phyloP scores from a whole-genome alignment of 164 flowering plant species.

The Aristolochia contorta region DNA sequence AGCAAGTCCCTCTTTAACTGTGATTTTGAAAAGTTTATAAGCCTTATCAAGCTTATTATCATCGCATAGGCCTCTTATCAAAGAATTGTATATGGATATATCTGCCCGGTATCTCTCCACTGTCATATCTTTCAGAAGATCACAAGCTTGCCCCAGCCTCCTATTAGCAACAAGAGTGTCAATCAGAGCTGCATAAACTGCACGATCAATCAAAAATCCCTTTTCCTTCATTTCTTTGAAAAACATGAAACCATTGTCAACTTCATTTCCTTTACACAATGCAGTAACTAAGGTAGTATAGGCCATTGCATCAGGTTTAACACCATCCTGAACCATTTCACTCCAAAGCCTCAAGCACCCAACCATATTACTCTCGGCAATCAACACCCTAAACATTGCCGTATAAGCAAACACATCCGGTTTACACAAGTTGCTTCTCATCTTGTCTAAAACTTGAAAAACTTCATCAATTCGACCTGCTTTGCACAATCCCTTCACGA shows the following conservation, averaged over 20 bases:
- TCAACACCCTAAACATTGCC: slow-evolving; percentile 65
- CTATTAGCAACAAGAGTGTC: slow-evolving; percentile 65
- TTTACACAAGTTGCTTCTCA: slow-evolving; percentile 63
- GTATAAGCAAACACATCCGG: slow-evolving; percentile 98
- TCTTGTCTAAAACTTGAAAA: slow-evolving; percentile 43
- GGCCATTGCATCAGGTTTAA: slow-evolving; percentile 80
- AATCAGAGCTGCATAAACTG: slow-evolving; percentile 55
- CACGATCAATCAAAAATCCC: slow-evolving; percentile 68
- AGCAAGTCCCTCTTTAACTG: slow-evolving; percentile 55
- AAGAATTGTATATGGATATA: slow-evolving; percentile 62
- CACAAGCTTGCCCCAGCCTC: slow-evolving; percentile 59
- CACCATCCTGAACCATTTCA: slow-evolving; percentile 66
- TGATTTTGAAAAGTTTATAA: slow-evolving; percentile 51
- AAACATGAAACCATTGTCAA: slow-evolving; percentile 47
- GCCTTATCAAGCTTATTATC: slow-evolving; percentile 59
- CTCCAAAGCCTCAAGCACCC: slow-evolving; percentile 80
- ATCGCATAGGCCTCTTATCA: slow-evolving; percentile 70
- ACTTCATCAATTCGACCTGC: slow-evolving; percentile 55
- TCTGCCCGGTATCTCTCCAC: slow-evolving; percentile 84
- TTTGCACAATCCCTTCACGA: slow-evolving; percentile 76
- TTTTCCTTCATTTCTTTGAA: slow-evolving; percentile 73
- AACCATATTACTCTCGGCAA: slow-evolving; percentile 54
- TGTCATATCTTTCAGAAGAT: slow-evolving; percentile 67
- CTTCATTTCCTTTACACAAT: slow-evolving; percentile 55
- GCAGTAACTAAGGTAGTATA: slow-evolving; percentile 61